Conservation (phyloP, 2,329 filamentous ascomycete genomes). For the Aspergillus japonicus region DNA sequence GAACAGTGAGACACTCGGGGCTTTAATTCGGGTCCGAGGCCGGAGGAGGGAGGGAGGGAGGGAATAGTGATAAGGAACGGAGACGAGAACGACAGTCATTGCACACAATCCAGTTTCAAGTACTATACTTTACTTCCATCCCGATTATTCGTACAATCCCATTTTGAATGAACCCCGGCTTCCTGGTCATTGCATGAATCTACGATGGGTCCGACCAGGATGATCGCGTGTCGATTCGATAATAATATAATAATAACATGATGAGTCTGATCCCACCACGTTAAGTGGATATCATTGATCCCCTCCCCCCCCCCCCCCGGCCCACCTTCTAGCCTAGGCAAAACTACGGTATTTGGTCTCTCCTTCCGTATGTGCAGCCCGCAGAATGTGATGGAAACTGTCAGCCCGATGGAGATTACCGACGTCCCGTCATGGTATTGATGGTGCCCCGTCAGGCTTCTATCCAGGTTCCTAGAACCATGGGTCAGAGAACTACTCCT, state of each 20-base stretch:
- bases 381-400: neutral
- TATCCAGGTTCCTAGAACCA: neutral
- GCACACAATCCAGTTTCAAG: too few species aligned
- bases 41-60: neutral
- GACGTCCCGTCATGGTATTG: neutral
- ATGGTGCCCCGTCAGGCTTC: neutral
- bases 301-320: too few species aligned
- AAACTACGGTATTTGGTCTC: neutral
- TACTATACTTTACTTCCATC: too few species aligned
- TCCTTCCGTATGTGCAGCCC: neutral
- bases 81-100: too few species aligned
- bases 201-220: constrained; percentile 7
- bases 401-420: neutral
- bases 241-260: neutral
- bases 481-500: neutral
- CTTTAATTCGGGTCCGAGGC: neutral
- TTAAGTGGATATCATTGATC: constrained; percentile 1
- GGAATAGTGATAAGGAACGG: neutral
- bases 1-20: neutral
- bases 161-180: neutral
- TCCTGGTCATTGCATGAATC: constrained; percentile 9
- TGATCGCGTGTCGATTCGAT: constrained; percentile 7
- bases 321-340: neutral
- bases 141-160: neutral
- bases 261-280: constrained; percentile 5